phyloP scores from a whole-genome alignment of 139 green algal genomes.

The Chlorella sp. region DNA sequence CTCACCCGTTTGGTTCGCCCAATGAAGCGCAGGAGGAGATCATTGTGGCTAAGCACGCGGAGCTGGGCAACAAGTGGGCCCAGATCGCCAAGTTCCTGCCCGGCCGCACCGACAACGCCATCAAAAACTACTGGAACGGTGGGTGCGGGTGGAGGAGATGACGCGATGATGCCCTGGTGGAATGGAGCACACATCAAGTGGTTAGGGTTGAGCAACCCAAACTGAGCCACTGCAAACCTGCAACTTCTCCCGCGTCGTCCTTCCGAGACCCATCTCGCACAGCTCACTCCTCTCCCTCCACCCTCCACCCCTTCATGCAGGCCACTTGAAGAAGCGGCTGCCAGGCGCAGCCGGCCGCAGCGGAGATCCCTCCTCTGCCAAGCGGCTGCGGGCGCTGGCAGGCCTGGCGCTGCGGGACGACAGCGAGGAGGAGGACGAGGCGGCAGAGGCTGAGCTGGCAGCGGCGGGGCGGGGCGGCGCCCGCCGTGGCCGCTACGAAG shows the following conservation, averaged over 20 bases:
- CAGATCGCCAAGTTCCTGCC: conserved; percentile 73
- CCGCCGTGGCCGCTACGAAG: neutral
- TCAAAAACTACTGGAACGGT: conserved; percentile 90
- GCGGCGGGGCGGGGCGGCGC: neutral
- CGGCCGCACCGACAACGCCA: conserved; percentile 83
- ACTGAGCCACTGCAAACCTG: too few relatives aligned
- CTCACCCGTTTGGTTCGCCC: too few relatives aligned
- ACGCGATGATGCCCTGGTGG: too few relatives aligned
- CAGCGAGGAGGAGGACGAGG: conserved; percentile 23
- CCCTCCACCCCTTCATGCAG: neutral
- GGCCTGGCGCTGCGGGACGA: conserved; percentile 32
- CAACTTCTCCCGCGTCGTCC: too few relatives aligned
- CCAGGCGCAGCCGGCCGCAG: neutral
- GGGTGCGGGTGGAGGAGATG: neutral
- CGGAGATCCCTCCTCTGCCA: conserved; percentile 28
- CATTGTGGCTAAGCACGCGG: conserved; percentile 56
- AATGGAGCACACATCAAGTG: too few relatives aligned
- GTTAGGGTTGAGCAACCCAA: too few relatives aligned
- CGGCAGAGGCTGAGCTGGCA: conserved; percentile 2
- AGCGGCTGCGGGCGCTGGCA: conserved; percentile 38
- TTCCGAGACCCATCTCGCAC: neutral
- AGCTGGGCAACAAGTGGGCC: conserved; percentile 70
- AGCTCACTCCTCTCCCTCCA: neutral
- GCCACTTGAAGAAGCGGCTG: conserved; percentile 44
- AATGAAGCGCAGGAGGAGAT: conserved; percentile 42